These are phyloP conservation scores for Lumnitzera littorea DNA, from an alignment of 345 rosid genomes.

Conservation along the genomic window DNA sequence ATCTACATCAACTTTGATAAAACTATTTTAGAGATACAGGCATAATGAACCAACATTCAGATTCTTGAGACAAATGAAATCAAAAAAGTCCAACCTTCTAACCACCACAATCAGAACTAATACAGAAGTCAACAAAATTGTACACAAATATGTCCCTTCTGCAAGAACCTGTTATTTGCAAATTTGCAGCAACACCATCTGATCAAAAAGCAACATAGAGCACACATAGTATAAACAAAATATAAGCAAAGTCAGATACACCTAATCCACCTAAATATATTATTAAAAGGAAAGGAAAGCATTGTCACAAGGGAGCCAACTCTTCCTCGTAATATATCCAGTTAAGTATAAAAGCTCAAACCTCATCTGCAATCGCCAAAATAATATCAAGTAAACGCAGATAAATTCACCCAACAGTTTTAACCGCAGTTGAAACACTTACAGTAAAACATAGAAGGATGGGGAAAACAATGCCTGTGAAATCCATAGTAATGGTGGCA, in stretches of 20 bases:
- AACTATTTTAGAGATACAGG: no score
- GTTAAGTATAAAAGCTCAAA: no score
- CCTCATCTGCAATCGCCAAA: no score
- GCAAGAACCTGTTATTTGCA: conserved; percentile 50
- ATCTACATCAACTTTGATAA: no score
- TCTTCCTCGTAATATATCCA: no score
- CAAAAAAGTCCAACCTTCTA: conserved; percentile 58
- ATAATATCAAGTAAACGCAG: no score
- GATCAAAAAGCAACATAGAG: neutral
- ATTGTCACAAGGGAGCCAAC: no score
- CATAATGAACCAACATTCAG: neutral
- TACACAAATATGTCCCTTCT: conserved; percentile 50
- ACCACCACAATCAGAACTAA: conserved; percentile 28
- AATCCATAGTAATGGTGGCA: conserved; percentile 43
- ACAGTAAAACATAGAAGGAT: conserved; percentile 60
- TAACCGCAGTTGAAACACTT: conserved; percentile 15
- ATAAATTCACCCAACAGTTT: neutral
- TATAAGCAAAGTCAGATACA: neutral
- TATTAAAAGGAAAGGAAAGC: no score
- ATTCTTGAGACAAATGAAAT: neutral
- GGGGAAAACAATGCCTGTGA: conserved; percentile 54
- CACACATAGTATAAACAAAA: neutral
- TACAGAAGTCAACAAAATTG: conserved; percentile 24
- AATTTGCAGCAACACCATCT: neutral
- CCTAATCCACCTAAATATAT: no score